phyloP scores from a whole-genome alignment of 1,139 yeast genomes.

The Lodderomyces jiufengensis region DNA sequence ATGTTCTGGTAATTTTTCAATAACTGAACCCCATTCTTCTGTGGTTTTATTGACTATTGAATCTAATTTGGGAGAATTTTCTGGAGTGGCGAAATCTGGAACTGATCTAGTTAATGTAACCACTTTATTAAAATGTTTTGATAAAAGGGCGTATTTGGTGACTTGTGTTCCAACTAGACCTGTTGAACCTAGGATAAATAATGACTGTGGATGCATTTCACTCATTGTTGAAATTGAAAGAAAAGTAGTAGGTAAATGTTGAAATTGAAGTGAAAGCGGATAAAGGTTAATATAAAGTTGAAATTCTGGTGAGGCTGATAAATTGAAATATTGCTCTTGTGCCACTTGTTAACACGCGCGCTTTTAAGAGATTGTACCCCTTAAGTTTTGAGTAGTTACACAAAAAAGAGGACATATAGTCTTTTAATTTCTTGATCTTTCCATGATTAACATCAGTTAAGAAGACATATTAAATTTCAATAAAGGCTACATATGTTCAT shows the following conservation, averaged over 20 bases:
- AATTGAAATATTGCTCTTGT: no score
- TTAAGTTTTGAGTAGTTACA: no score
- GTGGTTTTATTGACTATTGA: slow-evolving; percentile 22
- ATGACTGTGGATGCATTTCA: not conserved
- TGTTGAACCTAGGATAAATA: slow-evolving; percentile 53
- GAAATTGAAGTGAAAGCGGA: not conserved
- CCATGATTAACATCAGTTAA: no score
- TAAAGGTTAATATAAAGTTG: no score
- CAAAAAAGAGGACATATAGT: no score
- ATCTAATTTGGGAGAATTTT: slow-evolving; percentile 11
- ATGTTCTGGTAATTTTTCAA: slow-evolving; percentile 14
- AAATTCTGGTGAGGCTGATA: no score
- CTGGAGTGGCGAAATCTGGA: slow-evolving; percentile 15
- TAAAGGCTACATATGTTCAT: no score
- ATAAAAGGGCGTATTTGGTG: slow-evolving; percentile 33
- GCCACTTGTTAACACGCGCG: no score
- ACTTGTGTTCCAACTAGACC: slow-evolving; percentile 56
- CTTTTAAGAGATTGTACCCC: no score
- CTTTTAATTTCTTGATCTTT: no score
- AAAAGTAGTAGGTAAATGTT: not conserved
- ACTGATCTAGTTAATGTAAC: slow-evolving; percentile 46
- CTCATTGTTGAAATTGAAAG: no score
- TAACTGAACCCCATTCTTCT: slow-evolving; percentile 37
- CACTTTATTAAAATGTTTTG: slow-evolving; percentile 29
- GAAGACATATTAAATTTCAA: no score